A percentile compares a stretch with the other conserved stretches of the same genome.
These are phyloP conservation scores for Multifurca ochricompacta DNA, from an alignment of 768 basidiomycete species.

Conservation along the genomic window DNA sequence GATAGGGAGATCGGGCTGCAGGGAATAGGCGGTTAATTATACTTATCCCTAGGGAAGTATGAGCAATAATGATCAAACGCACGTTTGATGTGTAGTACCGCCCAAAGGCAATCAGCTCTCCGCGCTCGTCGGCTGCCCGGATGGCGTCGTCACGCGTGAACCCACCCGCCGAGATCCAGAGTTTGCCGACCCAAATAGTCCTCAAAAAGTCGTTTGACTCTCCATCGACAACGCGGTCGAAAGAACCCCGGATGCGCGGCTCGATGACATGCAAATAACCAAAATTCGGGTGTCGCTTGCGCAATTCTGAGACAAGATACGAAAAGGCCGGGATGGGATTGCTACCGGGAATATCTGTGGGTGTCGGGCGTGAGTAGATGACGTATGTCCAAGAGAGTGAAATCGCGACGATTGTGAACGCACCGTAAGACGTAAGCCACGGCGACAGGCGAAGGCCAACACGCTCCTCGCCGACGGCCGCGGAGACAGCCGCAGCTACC, in stretches of 20 bases:
- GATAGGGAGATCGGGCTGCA: slow-evolving; percentile 29
- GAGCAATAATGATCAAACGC: slow-evolving; percentile 20
- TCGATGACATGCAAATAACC: slow-evolving; percentile 35
- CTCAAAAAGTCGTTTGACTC: slow-evolving; percentile 39
- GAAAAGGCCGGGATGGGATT: slow-evolving; percentile 50
- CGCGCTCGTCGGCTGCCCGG: slow-evolving; percentile 29
- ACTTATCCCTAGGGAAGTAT: too few relatives aligned
- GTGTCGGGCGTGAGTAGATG: too few relatives aligned
- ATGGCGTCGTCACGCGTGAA: slow-evolving; percentile 37
- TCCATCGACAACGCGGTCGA: neutral
- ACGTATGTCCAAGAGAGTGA: too few relatives aligned
- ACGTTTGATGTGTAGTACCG: slow-evolving; percentile 31
- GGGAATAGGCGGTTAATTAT: too few relatives aligned
- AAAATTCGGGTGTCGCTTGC: slow-evolving; percentile 32
- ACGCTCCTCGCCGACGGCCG: slow-evolving; percentile 35
- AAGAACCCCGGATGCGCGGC: slow-evolving; percentile 20
- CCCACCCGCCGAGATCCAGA: slow-evolving; percentile 38
- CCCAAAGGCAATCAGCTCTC: slow-evolving; percentile 32
- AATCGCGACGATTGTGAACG: too few relatives aligned
- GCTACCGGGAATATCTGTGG: slow-evolving; percentile 39
- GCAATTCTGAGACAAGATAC: slow-evolving; percentile 39
- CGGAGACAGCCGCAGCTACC: slow-evolving; percentile 33
- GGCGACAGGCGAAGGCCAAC: slow-evolving; percentile 34
- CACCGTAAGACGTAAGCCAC: slow-evolving; percentile 28
- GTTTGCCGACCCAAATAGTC: slow-evolving; percentile 37